Base-by-base conservation (phyloP, 2,329 filamentous ascomycete genomes). In the Orbilia brochopaga region DNA sequence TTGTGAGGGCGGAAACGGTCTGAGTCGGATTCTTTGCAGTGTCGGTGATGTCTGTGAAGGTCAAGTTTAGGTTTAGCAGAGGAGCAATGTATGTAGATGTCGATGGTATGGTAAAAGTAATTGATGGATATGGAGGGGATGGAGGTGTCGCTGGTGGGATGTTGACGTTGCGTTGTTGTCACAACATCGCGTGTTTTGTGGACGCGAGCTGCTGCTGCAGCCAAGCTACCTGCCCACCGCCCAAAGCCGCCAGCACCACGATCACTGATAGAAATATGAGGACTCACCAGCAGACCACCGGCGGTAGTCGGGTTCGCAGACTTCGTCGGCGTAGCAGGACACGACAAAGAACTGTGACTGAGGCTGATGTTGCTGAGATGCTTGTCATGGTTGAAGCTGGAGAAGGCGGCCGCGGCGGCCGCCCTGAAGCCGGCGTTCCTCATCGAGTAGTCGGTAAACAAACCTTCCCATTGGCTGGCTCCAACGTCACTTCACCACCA, bases 371-470 rank as follows among this genome's bases (percentile, higher is more conserved):
- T 48, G 44, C 15, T 48, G 44, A 32, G 27, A 53, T 42, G 51
- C 35, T 50, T 32, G 27, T 27, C 37, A n/a, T n/a, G n/a, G 44
- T 54, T 62, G 52, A 63, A 48, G 17, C 52, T 52, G 44, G 66
- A 63, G 53, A 70, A 35, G 11, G 67, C 67, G 30, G 55, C 67
- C n/a, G 50, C 54, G 7, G 67, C 59, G 11, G 60, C 46, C 37
- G 65, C 52, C 44, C 64, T 72, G 27, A 72, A 56, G 7, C 57
- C 6, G 55, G 40, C 32, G 40, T 72, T 72, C 55, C 62, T 62
- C 40, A 32, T 58, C 5, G 27, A 17, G 27, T 2, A 53, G 40
- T 55, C 35, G 2, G 60, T 60, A 65, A 72, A 72, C 67, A 72
- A 72, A 65, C 60, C 50, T 54, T 57, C 37, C 32, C 24, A 72